Percentiles rank a stretch among this genome's conserved stretches.
These are phyloP conservation scores for Fusarium agapanthi DNA, from an alignment of 2,329 filamentous ascomycete species.

Conservation along the genomic window DNA sequence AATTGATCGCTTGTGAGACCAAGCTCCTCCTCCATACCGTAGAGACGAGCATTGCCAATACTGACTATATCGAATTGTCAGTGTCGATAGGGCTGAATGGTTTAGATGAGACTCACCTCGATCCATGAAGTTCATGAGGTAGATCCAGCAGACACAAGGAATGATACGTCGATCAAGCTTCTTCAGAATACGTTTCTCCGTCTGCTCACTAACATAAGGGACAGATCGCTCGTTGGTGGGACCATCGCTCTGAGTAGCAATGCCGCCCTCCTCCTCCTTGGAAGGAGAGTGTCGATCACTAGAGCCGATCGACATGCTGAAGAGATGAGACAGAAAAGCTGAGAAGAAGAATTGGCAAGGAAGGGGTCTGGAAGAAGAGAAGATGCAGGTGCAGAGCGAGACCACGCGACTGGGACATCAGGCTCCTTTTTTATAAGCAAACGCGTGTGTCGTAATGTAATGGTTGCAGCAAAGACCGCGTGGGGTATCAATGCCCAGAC, in stretches of 20 bases:
- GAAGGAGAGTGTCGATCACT: conserved; percentile 15
- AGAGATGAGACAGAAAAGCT: background rate
- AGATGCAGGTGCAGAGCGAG: conserved; percentile 2
- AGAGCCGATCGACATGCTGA: conserved; percentile 4
- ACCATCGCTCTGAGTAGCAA: conserved; percentile 19
- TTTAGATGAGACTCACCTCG: conserved; percentile 35
- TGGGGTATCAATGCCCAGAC: conserved; percentile 30
- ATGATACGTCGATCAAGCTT: conserved; percentile 48
- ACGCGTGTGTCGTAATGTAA: conserved; percentile 9
- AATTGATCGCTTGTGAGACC: conserved; percentile 64
- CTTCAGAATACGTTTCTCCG: conserved; percentile 35
- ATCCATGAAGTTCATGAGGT: conserved; percentile 50
- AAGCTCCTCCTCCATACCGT: conserved; percentile 61
- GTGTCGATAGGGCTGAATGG: accelerated
- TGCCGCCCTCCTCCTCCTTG: conserved; percentile 22
- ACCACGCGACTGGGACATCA: conserved; percentile 1
- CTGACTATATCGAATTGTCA: conserved; percentile 59
- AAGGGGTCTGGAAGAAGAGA: background rate
- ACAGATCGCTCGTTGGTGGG: conserved; percentile 18
- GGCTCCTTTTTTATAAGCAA: conserved; percentile 17
- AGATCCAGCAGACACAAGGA: conserved; percentile 46
- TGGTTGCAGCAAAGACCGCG: conserved; percentile 13
- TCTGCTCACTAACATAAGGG: conserved; percentile 30
- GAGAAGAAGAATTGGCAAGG: background rate
- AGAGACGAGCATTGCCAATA: conserved; percentile 70